phyloP scores from a whole-genome alignment of 2,329 filamentous ascomycete genomes.

The Kalaharituber pfeilii region DNA sequence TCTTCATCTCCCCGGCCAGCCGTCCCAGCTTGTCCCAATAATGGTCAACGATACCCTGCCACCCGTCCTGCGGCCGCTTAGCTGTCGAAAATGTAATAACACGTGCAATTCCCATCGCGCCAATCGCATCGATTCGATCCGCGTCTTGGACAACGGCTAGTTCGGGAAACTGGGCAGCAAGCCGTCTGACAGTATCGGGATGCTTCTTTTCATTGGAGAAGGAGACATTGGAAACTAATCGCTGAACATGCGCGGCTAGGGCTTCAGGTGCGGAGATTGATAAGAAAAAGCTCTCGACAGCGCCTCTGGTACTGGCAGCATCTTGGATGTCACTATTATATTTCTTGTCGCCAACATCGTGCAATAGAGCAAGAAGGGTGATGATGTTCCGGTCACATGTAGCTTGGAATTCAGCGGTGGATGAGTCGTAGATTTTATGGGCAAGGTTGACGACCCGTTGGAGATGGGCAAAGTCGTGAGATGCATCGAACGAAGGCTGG shows the following conservation, averaged over 20 bases:
- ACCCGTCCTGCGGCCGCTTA: constrained; percentile 32
- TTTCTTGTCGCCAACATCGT: constrained; percentile 79
- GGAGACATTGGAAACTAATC: constrained; percentile 58
- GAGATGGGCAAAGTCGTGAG: constrained; percentile 78
- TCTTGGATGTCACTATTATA: constrained; percentile 34
- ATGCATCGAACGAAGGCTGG: constrained; percentile 49
- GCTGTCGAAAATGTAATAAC: constrained; percentile 61
- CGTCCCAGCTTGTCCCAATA: constrained; percentile 58
- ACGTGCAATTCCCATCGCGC: constrained; percentile 66
- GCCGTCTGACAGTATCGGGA: constrained; percentile 39
- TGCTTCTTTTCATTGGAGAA: constrained; percentile 57
- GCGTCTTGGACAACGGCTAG: constrained; percentile 80
- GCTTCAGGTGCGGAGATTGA: constrained; percentile 38
- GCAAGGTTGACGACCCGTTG: constrained; percentile 60
- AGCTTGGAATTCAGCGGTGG: constrained; percentile 18
- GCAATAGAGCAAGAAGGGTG: constrained; percentile 56
- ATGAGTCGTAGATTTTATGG: constrained; percentile 35
- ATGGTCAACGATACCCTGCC: constrained; percentile 53
- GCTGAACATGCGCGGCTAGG: constrained; percentile 50
- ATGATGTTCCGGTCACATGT: constrained; percentile 40
- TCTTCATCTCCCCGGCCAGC: constrained; percentile 45
- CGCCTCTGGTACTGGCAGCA: constrained; percentile 33
- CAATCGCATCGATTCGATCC: constrained; percentile 79
- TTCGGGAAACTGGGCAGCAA: constrained; percentile 53
- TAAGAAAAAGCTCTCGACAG: constrained; percentile 38